Evolutionary conservation across 495 filamentous ascomycete genomes (phyloP), one percentile per base, ranked within the genome.

Genomic region (Parathielavia appendiculata): DNA sequence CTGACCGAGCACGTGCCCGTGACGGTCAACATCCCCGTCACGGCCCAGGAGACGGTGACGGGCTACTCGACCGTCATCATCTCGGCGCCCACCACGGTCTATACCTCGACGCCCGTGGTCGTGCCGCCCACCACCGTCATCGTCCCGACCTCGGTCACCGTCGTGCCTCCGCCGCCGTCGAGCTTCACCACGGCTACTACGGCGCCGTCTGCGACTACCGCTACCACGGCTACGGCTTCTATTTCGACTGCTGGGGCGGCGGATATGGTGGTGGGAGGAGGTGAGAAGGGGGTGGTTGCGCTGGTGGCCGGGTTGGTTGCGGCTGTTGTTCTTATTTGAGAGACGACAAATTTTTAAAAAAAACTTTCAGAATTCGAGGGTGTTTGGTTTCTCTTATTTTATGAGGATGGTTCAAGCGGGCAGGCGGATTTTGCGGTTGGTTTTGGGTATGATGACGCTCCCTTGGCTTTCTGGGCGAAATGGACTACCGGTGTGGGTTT

Each of bases 301-400:
- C 55, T 75, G 0, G 26, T 74, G 16, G 65, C 72, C 17, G 75
- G 74, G 16, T 23, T 74, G 17, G 56, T 75, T 10, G 75, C 70
- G n/a, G 60, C 73, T 16, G 60, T 69, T 11, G 68, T 63, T 22
- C 49, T 78, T 40, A 61, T 77, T 41, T 77, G 68, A 65, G 51
- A n/a, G n/a, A n/a, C 8, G 39, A 53, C 13, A 57, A 60, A 50
- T 55, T 62, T 20, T 40, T 5, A 13, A n/a, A n/a, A n/a, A n/a
- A n/a, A n/a, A n/a, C n/a, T n/a, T n/a, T n/a, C n/a, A n/a, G n/a
- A n/a, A 4, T 7, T 2, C 26, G 26, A 6, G 6, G 35, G 9
- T n/a, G 46, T 49, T 49, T 17, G 0, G 1, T 49, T 49, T 34
- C 46, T 69, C 10, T 43, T 9, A n/a, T 43, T 30, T 30, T 30